Conservation (phyloP, 768 basidiomycete genomes). For the Leccinum imitatum region DNA sequence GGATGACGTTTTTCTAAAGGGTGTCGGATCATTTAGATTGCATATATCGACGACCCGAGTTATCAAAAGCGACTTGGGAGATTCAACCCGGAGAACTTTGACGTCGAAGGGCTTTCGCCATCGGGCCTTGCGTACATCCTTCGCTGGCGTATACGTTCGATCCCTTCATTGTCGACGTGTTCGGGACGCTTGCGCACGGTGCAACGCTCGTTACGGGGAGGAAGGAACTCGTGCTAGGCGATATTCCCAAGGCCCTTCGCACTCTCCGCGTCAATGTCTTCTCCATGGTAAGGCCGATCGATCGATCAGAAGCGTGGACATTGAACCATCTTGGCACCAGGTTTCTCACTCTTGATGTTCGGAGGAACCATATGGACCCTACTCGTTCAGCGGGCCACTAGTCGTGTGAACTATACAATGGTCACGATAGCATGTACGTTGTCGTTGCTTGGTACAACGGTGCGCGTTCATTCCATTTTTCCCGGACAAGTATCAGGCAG, state of each 20-base stretch:
- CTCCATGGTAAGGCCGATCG: not conserved
- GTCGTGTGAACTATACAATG: not conserved
- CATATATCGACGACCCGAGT: slow-evolving; percentile 30
- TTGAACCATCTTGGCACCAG: not conserved
- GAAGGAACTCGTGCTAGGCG: slow-evolving; percentile 31
- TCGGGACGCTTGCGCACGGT: slow-evolving; percentile 19
- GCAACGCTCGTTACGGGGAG: slow-evolving; percentile 22
- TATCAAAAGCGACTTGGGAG: slow-evolving; percentile 23
- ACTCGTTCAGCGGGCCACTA: not conserved
- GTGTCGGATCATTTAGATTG: slow-evolving; percentile 14
- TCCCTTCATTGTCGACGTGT: slow-evolving; percentile 21
- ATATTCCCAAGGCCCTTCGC: slow-evolving; percentile 28
- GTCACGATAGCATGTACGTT: not conserved
- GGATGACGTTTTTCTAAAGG: not conserved
- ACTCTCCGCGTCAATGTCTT: slow-evolving; percentile 24
- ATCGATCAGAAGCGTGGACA: no score
- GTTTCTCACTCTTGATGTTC: slow-evolving; percentile 1
- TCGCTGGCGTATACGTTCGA: slow-evolving; percentile 33
- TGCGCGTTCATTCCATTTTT: not conserved
- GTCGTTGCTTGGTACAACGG: not conserved
- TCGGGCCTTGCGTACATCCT: slow-evolving; percentile 25
- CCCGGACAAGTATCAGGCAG: no score
- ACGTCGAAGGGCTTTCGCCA: slow-evolving; percentile 20
- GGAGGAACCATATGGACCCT: not conserved
- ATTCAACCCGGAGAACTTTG: slow-evolving; percentile 18